Evolutionary conservation across 257 asterid species (phyloP).

Genomic region (Capsicum pubescens): DNA sequence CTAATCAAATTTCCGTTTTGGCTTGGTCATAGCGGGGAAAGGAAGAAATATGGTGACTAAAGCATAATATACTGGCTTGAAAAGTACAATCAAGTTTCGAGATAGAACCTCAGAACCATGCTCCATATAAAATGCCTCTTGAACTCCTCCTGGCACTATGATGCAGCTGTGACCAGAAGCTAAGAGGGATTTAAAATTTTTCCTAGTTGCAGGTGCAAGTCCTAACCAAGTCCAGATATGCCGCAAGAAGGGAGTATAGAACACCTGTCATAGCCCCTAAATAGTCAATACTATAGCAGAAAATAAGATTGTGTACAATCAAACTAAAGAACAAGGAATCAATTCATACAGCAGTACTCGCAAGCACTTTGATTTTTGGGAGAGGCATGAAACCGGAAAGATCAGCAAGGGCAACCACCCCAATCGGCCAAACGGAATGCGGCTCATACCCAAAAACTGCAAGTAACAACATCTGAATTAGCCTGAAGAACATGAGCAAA

Average conservation of each 20-base stretch:
- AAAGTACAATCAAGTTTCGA: not conserved
- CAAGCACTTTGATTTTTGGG: conserved; percentile 81
- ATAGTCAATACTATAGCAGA: conserved; percentile 29
- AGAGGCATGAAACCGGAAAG: conserved; percentile 88
- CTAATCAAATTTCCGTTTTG: not conserved
- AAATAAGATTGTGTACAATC: not conserved
- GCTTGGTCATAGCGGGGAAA: not conserved
- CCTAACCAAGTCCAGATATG: conserved; percentile 99
- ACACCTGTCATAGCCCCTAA: conserved; percentile 59
- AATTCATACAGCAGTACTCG: conserved; percentile 85
- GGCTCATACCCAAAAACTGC: conserved; percentile 97
- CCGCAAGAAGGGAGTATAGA: conserved; percentile 89
- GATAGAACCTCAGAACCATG: conserved; percentile 79
- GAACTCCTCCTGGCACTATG: conserved; percentile 94
- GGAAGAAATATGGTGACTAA: not conserved
- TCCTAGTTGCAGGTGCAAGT: conserved; percentile 78
- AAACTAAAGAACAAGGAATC: not conserved
- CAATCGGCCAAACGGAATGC: conserved; percentile 98
- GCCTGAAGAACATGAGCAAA: not conserved
- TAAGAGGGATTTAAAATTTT: conserved; percentile 66
- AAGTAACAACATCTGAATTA: conserved; percentile 25
- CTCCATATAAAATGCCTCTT: conserved; percentile 83
- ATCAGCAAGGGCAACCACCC: conserved; percentile 82
- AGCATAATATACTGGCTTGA: not conserved
- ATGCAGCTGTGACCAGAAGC: conserved; percentile 85